Percentiles rank a stretch among this genome's conserved stretches.
Conservation (phyloP, 2,329 filamentous ascomycete species). For the Nigrospora oryzae region DNA sequence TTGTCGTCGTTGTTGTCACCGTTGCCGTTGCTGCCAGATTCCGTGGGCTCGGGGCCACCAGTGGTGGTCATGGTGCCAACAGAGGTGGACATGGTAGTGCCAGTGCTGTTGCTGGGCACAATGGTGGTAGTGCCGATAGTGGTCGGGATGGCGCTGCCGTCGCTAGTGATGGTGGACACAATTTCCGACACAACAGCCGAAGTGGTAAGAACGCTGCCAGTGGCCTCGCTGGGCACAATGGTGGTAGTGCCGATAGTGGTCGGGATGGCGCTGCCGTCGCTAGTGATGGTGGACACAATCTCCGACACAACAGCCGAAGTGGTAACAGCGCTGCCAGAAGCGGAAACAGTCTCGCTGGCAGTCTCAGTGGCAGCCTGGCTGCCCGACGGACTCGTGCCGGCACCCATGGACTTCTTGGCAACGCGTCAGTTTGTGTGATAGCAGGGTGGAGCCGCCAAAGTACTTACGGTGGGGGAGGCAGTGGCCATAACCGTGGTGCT, state of each 20-base stretch:
- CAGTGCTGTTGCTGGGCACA: neutral
- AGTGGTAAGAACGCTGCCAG: neutral
- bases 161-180: neutral
- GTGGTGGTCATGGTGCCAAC: neutral
- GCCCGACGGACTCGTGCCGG: too few species aligned
- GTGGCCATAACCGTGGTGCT: neutral
- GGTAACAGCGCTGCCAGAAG: neutral
- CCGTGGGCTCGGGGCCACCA: too few species aligned
- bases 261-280: conserved; percentile 10
- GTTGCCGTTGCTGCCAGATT: too few species aligned
- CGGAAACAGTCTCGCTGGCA: too few species aligned
- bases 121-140: neutral
- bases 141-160: neutral
- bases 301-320: neutral
- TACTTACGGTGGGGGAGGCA: neutral
- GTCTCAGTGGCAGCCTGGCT: too few species aligned
- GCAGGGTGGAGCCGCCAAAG: too few species aligned
- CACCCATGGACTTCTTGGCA: too few species aligned
- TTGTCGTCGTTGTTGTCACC: too few species aligned
- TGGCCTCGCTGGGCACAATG: conserved; percentile 10
- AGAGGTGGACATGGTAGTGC: neutral
- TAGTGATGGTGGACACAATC: neutral
- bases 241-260: conserved; percentile 6
- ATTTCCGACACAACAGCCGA: neutral
- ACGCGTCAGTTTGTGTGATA: too few species aligned